Evolutionary conservation across 2,329 filamentous ascomycete species (phyloP), one percentile per base, ranked within the genome.

Genomic region (Sarocladium brachiariae): DNA sequence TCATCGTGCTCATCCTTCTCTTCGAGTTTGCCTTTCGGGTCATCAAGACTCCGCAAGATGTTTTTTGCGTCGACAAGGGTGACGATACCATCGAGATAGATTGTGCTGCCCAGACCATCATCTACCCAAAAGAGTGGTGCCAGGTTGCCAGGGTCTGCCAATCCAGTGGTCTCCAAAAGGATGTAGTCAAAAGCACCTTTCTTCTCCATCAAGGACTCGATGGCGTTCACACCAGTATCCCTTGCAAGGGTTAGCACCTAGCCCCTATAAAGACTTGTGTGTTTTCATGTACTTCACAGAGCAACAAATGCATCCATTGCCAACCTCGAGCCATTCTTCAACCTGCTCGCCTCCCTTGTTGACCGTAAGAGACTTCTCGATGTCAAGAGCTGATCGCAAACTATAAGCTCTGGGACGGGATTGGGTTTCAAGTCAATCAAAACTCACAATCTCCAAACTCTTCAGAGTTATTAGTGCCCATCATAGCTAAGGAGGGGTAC

Each of bases 91-190:
- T 99, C 93, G 0, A 99, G 80, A 66, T 95, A 99, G 60, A 99
- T 96, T 33, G 86, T 91, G 66, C 91, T 96, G 7, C 90, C 92
- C 2, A 99, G 78, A 0, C 91, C 93, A 57, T 97, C 92, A 60
- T 99, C 93, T 23, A 99, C 85, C 93, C 93, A 99, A 71, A 99
- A 99, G 13, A 97, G 72, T 1, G 93, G 93, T 0, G 93, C 93
- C 49, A 99, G 83, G 61, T 97, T 97, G 1, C 93, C 93, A 0
- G 93, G 93, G 62, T 99, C 92, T 4, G 93, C 93, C 5, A 99
- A 77, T 0, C 93, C 93, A 0, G 93, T 97, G 0, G 93, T 99
- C 67, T 99, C 93, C 1, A 99, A 82, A 2, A 99, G 78, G 57
- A 99, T 97, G 70, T 97, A 99, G 71, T 99, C 93, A 63, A 99